Evolutionary conservation across 805 yeast species (phyloP), one percentile per base, ranked within the genome.

Genomic region (Cyberlindnera americana): DNA sequence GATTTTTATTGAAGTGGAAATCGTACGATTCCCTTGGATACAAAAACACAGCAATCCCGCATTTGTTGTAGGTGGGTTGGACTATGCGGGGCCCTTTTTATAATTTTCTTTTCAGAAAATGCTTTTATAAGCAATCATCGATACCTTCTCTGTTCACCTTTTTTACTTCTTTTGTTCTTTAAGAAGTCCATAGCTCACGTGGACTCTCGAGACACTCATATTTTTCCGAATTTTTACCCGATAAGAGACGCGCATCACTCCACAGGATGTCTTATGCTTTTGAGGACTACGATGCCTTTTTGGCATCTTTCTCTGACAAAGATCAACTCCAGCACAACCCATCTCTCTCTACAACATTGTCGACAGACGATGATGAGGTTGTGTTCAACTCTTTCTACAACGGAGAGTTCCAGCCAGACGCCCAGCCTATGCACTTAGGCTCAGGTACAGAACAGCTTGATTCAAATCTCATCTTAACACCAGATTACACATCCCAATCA

Each of bases 241-340:
- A 13, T 18, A 14, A 10, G n/a, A n/a, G 26, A 19, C 26, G 14
- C 19, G 19, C 15, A 25, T 7, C 30, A 10, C 35, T 21, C n/a
- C 10, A 30, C 10, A 7, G 9, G 7, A 59, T 56, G 60, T 25
- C 60, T 1, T 51, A 57, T 44, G 47, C 59, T 1, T 57, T 59
- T 37, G 62, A 59, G 21, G 62, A 59, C 43, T 58, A 59, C 43
- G 64, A 58, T 33, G 53, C 58, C 27, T 55, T 59, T 29, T 43
- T 59, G 17, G 56, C 59, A 11, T 54, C 62, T 9, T 41, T 30
- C 35, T 34, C 34, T 3, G 45, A 43, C 30, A 33, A 43, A 31
- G 41, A 50, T 41, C 41, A 41, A 26, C 29, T 35, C 35, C 43
- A 37, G 21, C 44, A 43, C 44, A 43, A 46, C 33, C 38, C 44